Evolutionary conservation across 1,139 yeast genomes (phyloP), one percentile per base, ranked within the genome.

Genomic region (Kodamaea sp.): DNA sequence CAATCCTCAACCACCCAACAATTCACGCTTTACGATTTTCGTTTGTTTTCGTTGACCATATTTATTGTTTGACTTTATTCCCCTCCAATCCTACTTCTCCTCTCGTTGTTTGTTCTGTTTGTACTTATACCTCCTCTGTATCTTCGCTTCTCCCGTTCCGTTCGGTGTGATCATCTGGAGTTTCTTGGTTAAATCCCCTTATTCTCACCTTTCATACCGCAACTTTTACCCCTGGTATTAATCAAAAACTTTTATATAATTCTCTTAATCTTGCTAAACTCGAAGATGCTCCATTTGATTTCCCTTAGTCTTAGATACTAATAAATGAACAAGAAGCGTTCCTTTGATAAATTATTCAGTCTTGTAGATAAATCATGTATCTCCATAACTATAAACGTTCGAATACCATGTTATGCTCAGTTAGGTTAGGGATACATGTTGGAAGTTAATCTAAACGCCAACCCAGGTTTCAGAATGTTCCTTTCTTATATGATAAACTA

Each of bases 161-260:
- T 19, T 24, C 21, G 9, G 13, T 26, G 24, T 34, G 34, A 27
- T 28, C 23, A 18, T 16, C 31, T 31, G 35, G 28, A 19, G 22
- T 25, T 31, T 29, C 33, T 28, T 32, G 39, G 35, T 36, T 32
- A 27, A 32, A 22, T 25, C 22, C 24, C n/a, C 15, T 16, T 22
- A 25, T 19, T 29, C 24, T 18, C 28, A 16, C 19, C 14, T 22
- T 26, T 22, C 23, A 26, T 14, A 24, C 30, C 30, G 15, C 31
- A 29, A 22, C 24, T 36, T 36, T 36, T 36, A n/a, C n/a, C 31
- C 34, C 24, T 32, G 34, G 34, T 36, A 36, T 36, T 36, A 36
- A 14, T 36, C 32, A 29, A 31, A 29, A 28, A 22, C 14, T 29
- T 35, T 11, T n/a, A 22, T 32, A 29, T 32, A 26, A 26, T 32